Evolutionary conservation across 768 basidiomycete genomes (phyloP).

Genomic region (Phlebiopsis flavidoalba): DNA sequence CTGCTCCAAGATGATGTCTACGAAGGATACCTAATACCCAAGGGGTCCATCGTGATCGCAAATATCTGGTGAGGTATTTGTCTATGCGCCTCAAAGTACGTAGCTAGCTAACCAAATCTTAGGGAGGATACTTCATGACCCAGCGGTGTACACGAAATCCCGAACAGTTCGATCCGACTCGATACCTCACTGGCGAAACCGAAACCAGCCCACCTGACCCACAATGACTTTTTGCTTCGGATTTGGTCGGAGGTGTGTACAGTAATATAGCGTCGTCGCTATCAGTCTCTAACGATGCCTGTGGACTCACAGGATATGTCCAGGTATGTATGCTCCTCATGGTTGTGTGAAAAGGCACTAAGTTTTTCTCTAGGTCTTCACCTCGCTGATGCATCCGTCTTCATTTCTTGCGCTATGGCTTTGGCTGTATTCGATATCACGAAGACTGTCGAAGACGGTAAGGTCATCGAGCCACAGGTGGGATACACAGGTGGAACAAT

Average conservation of each 20-base stretch:
- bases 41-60: slow-evolving; percentile 27
- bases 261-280: too few species aligned
- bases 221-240: slow-evolving; percentile 22
- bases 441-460: slow-evolving; percentile 23
- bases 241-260: slow-evolving; percentile 25
- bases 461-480: slow-evolving; percentile 20
- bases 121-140: slow-evolving; percentile 26
- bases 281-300: too few species aligned
- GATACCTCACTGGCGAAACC: slow-evolving; percentile 20
- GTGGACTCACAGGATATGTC: slow-evolving; percentile 2
- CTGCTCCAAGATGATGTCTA: slow-evolving; percentile 29
- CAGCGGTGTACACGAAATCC: slow-evolving; percentile 28
- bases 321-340: neutral
- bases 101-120: neutral
- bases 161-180: slow-evolving; percentile 28
- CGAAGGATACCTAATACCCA: slow-evolving; percentile 29
- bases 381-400: slow-evolving; percentile 27
- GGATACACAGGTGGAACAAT: slow-evolving; percentile 22
- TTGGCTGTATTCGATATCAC: slow-evolving; percentile 26
- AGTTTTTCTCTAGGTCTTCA: slow-evolving; percentile 9
- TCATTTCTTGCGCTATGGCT: slow-evolving; percentile 22
- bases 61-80: slow-evolving; percentile 28
- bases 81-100: neutral
- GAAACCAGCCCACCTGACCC: slow-evolving; percentile 21
- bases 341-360: too few species aligned